Base-by-base conservation (phyloP, 495 filamentous ascomycete genomes). In the Xylaria flabelliformis region DNA sequence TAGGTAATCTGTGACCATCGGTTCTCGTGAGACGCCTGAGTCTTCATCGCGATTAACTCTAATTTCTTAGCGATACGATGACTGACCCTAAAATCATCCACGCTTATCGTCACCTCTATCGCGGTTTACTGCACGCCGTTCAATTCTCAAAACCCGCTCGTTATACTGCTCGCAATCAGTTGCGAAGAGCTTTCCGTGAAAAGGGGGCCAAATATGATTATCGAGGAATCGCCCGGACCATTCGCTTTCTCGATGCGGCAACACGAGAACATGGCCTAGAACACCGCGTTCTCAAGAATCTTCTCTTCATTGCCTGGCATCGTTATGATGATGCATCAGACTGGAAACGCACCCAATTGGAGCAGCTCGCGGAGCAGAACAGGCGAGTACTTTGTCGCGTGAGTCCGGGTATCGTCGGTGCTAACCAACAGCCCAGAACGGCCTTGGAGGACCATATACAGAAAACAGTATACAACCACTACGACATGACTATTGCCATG, bases 31-130 rank as follows among this genome's bases (percentile, higher is more conserved):
- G 53, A 26, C 41, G 62, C 21, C 41, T 21, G 26, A 42, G 29
- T 64, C 4, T 48, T 36, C 26, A 51, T 50, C 10, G 58, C 39
- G 58, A 39, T 29, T 61, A 61, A 34, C 41, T 44, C 26, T n/a
- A 69, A 19, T 46, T 26, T 21, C 36, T 8, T 12, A 50, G 15
- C 62, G n/a, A 42, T 68, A 73, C 64, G 17, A 82, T 81, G 79
- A 5, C 70, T 48, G 53, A 72, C 19, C 19, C 26, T 34, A 81
- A 89, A 17, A 78, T 97, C 59, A 74, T 93, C 53, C 84, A 89
- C 76, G 90, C 94, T 53, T 99, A 99, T 82, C 91, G 96, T 67
- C 84, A 89, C 46, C 85, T 99, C 50, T 92, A 92, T 74, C 90
- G 91, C 55, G 87, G 88, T 17, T 86, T 88, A 17, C 87, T 98